These are phyloP conservation scores for Inga oerstediana DNA, from an alignment of 306 rosid species.

Conservation along the genomic window DNA sequence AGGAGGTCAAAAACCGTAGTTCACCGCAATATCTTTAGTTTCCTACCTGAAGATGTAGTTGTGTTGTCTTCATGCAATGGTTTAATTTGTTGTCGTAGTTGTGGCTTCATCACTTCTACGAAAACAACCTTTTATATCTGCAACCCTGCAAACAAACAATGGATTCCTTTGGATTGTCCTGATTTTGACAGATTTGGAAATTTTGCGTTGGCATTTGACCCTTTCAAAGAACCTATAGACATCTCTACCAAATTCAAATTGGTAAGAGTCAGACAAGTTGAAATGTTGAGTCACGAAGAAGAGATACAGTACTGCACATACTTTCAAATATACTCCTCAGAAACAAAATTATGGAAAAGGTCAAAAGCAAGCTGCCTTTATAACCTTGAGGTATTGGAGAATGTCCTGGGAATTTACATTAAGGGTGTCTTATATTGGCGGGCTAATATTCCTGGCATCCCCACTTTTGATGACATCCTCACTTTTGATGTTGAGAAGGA, in stretches of 20 bases:
- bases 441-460: slow-evolving; percentile 37
- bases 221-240: slow-evolving; percentile 25
- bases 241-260: slow-evolving; percentile 39
- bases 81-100: slow-evolving; percentile 59
- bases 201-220: slow-evolving; percentile 49
- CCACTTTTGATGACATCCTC: slow-evolving; percentile 50
- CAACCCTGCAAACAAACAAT: slow-evolving; percentile 55
- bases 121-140: slow-evolving; percentile 47
- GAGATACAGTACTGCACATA: slow-evolving; percentile 21
- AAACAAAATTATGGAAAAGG: slow-evolving; percentile 44
- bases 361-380: neutral
- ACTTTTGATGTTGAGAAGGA: slow-evolving; percentile 61
- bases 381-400: neutral
- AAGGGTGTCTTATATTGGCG: slow-evolving; percentile 62
- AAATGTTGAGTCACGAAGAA: neutral
- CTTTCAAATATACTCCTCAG: slow-evolving; percentile 50
- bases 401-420: slow-evolving; percentile 43
- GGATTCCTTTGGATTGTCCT: slow-evolving; percentile 39
- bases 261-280: slow-evolving; percentile 41
- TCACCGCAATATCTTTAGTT: slow-evolving; percentile 31
- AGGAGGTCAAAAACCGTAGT: slow-evolving; percentile 15
- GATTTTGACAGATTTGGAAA: slow-evolving; percentile 14
- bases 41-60: slow-evolving; percentile 60
- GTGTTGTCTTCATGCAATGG: slow-evolving; percentile 55
- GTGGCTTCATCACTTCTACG: neutral